These are phyloP conservation scores for Eucalyptus leucophloia DNA, from an alignment of 345 rosid genomes.

Conservation along the genomic window DNA sequence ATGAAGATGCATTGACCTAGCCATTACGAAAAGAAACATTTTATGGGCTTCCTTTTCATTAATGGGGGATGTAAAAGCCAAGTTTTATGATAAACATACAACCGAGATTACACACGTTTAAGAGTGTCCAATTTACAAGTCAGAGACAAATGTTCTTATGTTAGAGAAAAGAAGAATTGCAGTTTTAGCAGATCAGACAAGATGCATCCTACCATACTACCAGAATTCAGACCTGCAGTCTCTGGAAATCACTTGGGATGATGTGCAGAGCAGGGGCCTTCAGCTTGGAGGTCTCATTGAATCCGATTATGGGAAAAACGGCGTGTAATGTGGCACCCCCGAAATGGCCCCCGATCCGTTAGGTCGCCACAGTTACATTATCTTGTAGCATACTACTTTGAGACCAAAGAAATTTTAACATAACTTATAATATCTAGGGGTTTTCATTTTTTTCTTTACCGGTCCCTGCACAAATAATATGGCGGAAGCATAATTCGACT, in stretches of 20 bases:
- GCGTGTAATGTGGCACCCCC: neutral
- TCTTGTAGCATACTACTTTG: too few relatives aligned
- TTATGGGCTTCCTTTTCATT: neutral
- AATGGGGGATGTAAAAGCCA: neutral
- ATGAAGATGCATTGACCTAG: neutral
- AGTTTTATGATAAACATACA: neutral
- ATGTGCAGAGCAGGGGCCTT: neutral
- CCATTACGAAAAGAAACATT: neutral
- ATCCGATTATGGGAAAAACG: neutral
- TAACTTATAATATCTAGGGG: too few relatives aligned
- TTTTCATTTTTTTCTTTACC: too few relatives aligned
- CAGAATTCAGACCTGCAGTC: slow-evolving; percentile 46
- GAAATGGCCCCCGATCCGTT: too few relatives aligned
- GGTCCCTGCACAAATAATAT: too few relatives aligned
- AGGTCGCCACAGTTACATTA: too few relatives aligned
- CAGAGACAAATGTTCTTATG: neutral
- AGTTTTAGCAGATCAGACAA: neutral
- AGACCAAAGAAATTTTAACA: too few relatives aligned
- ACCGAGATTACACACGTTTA: neutral
- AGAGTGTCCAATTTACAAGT: neutral
- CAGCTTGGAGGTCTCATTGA: neutral
- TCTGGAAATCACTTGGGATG: slow-evolving; percentile 39
- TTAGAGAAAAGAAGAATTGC: neutral
- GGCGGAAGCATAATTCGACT: too few relatives aligned
- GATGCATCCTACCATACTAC: neutral